These are phyloP conservation scores for Tylopilus sp. DNA, from an alignment of 768 basidiomycete species.

Conservation along the genomic window DNA sequence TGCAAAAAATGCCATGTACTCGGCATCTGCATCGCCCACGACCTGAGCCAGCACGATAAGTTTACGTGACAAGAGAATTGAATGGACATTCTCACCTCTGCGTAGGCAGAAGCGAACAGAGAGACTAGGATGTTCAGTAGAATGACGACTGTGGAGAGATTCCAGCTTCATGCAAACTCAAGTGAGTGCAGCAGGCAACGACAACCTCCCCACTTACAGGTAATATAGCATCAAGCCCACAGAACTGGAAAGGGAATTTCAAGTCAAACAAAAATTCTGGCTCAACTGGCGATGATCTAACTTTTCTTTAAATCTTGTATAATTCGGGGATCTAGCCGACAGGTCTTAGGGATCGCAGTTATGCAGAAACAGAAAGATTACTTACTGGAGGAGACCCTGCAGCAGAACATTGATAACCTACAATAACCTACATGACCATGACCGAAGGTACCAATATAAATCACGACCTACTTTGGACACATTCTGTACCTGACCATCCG, in stretches of 20 bases:
- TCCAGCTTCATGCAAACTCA: slow-evolving; percentile 54
- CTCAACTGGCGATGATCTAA: slow-evolving; percentile 18
- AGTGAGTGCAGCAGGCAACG: not conserved
- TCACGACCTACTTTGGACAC: slow-evolving; percentile 41
- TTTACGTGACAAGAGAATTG: not conserved
- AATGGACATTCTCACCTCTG: slow-evolving; percentile 55
- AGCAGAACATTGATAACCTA: slow-evolving; percentile 71
- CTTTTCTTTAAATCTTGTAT: slow-evolving; percentile 52
- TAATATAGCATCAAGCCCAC: slow-evolving; percentile 74
- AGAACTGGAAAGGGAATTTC: slow-evolving; percentile 33
- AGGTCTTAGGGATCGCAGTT: not conserved
- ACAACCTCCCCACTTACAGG: slow-evolving; percentile 47
- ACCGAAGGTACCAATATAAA: not conserved
- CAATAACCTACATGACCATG: not conserved
- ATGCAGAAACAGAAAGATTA: not conserved
- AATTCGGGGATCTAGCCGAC: slow-evolving; percentile 59
- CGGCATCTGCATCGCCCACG: slow-evolving; percentile 79
- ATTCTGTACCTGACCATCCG: slow-evolving; percentile 71
- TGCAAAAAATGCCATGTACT: slow-evolving; percentile 90
- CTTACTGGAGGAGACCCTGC: slow-evolving; percentile 77
- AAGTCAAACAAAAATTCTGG: not conserved
- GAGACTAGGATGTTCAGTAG: slow-evolving; percentile 93
- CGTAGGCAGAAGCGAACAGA: slow-evolving; percentile 90
- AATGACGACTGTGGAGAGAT: slow-evolving; percentile 75
- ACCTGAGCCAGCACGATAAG: slow-evolving; percentile 47